Evolutionary conservation across 2,329 filamentous ascomycete species (phyloP).

Genomic region (Neurospora sp.): DNA sequence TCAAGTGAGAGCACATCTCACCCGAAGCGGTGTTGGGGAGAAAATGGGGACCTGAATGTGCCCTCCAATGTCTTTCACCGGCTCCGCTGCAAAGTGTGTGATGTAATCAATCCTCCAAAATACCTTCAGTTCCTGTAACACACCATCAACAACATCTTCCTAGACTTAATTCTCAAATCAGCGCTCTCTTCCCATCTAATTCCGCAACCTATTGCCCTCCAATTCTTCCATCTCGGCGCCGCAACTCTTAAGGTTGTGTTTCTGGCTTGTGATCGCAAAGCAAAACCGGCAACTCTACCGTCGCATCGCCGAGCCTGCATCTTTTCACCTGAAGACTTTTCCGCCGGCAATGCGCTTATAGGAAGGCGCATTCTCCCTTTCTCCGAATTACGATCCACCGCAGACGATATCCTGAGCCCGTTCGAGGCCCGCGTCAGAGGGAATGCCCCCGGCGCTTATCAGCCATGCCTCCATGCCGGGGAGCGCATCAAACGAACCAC

Average conservation of each 20-base stretch:
- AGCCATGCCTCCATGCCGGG: conserved; percentile 51
- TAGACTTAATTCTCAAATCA: background rate
- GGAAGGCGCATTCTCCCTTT: background rate
- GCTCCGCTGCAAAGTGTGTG: background rate
- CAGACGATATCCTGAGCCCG: conserved; percentile 10
- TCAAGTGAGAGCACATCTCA: background rate
- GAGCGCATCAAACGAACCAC: conserved; percentile 30
- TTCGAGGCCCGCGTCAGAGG: conserved; percentile 18
- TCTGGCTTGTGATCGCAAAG: background rate
- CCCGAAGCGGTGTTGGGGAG: background rate
- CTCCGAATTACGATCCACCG: background rate
- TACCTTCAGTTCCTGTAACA: background rate
- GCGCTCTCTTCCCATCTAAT: background rate
- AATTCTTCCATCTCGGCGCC: background rate
- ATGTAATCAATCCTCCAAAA: background rate
- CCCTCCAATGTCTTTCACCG: background rate
- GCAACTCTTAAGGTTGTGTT: background rate
- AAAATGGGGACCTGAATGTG: background rate
- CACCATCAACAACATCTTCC: background rate
- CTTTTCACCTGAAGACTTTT: background rate
- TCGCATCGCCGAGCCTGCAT: background rate
- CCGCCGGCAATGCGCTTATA: conserved; percentile 8
- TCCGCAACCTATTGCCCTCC: background rate
- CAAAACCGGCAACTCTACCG: background rate
- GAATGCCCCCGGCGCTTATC: conserved; percentile 45